These are phyloP conservation scores for Cantharellus cinnabarinus DNA, from an alignment of 768 basidiomycete genomes.

Conservation along the genomic window DNA sequence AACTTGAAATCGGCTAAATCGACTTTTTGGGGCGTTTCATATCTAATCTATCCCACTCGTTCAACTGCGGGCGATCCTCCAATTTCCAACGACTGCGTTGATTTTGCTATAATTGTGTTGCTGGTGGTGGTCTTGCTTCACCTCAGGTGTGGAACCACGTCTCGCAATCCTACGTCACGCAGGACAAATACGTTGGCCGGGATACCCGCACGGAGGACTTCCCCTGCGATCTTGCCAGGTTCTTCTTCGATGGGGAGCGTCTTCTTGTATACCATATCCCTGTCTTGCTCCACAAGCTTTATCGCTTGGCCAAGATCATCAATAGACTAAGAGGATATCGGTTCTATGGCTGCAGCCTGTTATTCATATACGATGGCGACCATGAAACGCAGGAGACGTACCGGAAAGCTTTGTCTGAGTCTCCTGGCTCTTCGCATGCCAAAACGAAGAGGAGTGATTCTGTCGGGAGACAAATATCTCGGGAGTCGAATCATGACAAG, in stretches of 20 bases:
- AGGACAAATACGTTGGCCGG: constrained; percentile 93
- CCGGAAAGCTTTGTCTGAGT: constrained; percentile 35
- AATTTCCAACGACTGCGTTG: background rate
- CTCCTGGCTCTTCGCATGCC: constrained; percentile 31
- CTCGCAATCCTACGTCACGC: constrained; percentile 67
- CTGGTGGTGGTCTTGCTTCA: constrained; percentile 1
- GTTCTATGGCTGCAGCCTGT: constrained; percentile 92
- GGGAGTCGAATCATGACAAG: constrained; percentile 5
- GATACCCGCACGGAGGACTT: constrained; percentile 78
- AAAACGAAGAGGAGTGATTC: constrained; percentile 56
- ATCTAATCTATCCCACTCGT: background rate
- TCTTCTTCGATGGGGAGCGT: constrained; percentile 65
- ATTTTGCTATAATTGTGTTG: background rate
- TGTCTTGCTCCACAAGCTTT: constrained; percentile 71
- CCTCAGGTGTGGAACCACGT: constrained; percentile 78
- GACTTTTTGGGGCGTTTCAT: background rate
- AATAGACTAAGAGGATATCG: constrained; percentile 82
- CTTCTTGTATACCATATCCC: constrained; percentile 87
- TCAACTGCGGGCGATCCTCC: background rate
- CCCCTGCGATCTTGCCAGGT: constrained; percentile 56
- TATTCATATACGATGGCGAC: constrained; percentile 96
- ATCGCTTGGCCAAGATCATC: constrained; percentile 82
- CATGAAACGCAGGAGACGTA: constrained; percentile 64
- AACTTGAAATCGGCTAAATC: too few relatives aligned
- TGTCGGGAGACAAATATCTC: constrained; percentile 29